Conservation (phyloP, 305 asterid genomes). For the Striga hermonthica region DNA sequence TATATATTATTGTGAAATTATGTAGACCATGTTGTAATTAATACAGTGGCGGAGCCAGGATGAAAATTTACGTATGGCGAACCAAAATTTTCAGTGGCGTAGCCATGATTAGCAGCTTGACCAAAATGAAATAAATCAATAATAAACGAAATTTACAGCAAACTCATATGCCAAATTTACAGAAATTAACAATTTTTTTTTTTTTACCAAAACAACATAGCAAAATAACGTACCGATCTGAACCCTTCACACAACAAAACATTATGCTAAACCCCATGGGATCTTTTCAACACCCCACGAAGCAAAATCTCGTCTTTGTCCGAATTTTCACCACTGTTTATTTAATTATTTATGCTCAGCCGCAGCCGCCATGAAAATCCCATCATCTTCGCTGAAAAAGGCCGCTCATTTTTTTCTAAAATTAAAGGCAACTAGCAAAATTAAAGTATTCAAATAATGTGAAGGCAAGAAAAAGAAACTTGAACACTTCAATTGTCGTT, state of each 20-base stretch:
- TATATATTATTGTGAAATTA: no score
- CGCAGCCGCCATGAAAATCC: conserved; percentile 29
- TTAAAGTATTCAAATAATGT: no score
- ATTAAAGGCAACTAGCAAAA: conserved; percentile 4
- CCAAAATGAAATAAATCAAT: conserved; percentile 22
- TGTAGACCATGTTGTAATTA: no score
- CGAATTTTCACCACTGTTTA: conserved; percentile 22
- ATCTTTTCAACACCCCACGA: conserved; percentile 30
- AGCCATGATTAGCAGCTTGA: conserved; percentile 20
- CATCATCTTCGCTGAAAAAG: conserved; percentile 22
- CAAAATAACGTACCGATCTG: conserved; percentile 54
- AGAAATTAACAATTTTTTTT: no score
- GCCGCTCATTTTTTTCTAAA: conserved; percentile 7
- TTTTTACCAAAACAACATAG: no score
- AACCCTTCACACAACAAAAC: conserved; percentile 65
- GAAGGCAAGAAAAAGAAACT: no score
- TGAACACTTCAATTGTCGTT: no score
- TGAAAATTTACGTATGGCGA: no score
- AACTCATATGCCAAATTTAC: no score
- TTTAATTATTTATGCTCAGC: not conserved
- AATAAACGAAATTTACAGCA: not conserved
- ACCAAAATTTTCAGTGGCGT: no score
- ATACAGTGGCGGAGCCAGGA: no score
- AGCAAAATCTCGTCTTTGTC: conserved; percentile 27
- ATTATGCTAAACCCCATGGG: conserved; percentile 49